Evolutionary conservation across 2,329 filamentous ascomycete species (phyloP).

Genomic region (Ophiocordyceps camponoti-floridani): DNA sequence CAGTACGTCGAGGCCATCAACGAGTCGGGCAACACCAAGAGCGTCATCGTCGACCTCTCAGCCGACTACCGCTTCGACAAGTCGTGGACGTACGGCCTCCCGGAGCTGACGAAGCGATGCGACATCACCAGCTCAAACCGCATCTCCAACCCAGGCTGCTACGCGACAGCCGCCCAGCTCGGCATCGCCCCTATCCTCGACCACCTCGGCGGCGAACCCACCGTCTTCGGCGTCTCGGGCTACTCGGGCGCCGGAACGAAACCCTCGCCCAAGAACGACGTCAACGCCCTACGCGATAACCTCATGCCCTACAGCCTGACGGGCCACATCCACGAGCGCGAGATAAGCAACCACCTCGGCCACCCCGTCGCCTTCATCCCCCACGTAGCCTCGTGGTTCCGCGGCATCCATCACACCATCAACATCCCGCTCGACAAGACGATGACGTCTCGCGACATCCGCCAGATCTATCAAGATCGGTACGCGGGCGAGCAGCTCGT

Average conservation of each 20-base stretch:
- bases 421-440: slow-evolving; percentile 70
- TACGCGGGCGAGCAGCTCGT: slow-evolving; percentile 93
- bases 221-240: slow-evolving; percentile 78
- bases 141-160: slow-evolving; percentile 89
- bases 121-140: slow-evolving; percentile 64
- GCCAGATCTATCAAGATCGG: slow-evolving; percentile 87
- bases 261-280: slow-evolving; percentile 84
- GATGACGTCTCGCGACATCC: slow-evolving; percentile 82
- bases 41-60: slow-evolving; percentile 83
- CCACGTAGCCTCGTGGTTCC: slow-evolving; percentile 93
- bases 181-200: slow-evolving; percentile 70
- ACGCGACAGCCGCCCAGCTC: slow-evolving; percentile 82
- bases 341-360: slow-evolving; percentile 67
- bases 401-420: slow-evolving; percentile 85
- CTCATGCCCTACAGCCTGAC: slow-evolving; percentile 65
- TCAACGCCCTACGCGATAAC: slow-evolving; percentile 67
- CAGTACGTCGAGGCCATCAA: slow-evolving; percentile 84
- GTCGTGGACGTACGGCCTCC: slow-evolving; percentile 71
- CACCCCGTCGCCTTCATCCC: slow-evolving; percentile 69
- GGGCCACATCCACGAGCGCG: slow-evolving; percentile 86
- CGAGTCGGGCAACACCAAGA: slow-evolving; percentile 44
- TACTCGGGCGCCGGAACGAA: slow-evolving; percentile 94
- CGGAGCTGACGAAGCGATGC: slow-evolving; percentile 63
- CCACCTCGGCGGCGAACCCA: slow-evolving; percentile 59
- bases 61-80: slow-evolving; percentile 86